Evolutionary conservation across 1,284 basidiomycete species (phyloP), one percentile per base, ranked within the genome.

Genomic region (Rhodotorula sp.): DNA sequence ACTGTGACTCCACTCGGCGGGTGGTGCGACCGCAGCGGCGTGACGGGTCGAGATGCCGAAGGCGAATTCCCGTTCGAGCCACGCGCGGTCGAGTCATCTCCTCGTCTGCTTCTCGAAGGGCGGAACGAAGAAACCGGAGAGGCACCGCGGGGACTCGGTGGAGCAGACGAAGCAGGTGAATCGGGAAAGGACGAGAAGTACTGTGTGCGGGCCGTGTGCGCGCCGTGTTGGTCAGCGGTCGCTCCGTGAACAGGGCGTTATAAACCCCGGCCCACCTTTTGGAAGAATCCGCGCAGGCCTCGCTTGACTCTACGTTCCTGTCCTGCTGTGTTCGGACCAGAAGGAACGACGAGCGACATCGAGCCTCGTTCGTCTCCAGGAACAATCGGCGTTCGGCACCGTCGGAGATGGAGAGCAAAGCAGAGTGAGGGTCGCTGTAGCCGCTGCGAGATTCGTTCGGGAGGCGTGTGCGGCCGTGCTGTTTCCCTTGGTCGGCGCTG

Each of bases 1-100:
- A 64, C 60, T 17, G 66, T 67, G 20, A 62, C 60, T 24, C 69
- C 69, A 42, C 66, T 67, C 46, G 69, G 69, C 30, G 69, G 46
- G 18, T 67, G 66, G n/a, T 68, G 69, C 8, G 62, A 59, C 44
- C 69, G 53, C 44, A 63, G 18, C 42, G 55, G 48, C 10, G 66
- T 67, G 14, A 37, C 42, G 10, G 53, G 66, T 18, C 66, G 53
- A 6, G 64, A 60, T 24, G 26, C 45, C 6, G 64, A 24, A 5
- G 57, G 37, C 4, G 64, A 54, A 10, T 33, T 46, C 18, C 37
- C 17, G 4, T 29, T 26, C 4, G 46, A 33, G 2, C 26, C 22
- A 3, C 29, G 29, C 46, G 30, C 5, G 8, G 30, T 7, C 8
- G 30, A 18, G 12, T n/a, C 37, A 3, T 7, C n/a, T 5, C 22